Base-by-base conservation (phyloP, 1,284 basidiomycete species). In the Ustilago loliicola region DNA sequence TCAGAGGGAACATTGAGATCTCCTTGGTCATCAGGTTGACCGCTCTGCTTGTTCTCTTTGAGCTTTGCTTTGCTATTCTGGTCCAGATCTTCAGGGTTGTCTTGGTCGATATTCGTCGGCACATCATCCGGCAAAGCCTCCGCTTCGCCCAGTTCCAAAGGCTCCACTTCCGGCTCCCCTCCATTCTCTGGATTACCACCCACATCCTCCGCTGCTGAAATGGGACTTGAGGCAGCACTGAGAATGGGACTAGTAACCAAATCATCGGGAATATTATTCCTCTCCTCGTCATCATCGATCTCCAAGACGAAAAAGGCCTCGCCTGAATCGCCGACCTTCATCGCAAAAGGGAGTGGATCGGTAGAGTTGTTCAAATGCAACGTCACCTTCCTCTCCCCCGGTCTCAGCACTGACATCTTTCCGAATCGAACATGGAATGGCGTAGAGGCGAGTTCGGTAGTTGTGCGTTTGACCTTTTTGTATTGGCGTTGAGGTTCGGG, bases 241-340 rank as follows among this genome's bases (percentile, higher is more conserved):
- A 77, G 55, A 30, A 87, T 80, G 25, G 97, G 97, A 87, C 93
- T 95, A 0, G 97, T 99, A 79, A 96, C 93, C 68, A 99, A 90
- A 83, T 96, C 94, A 53, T 91, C 93, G 1, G 97, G 96, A 36
- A 99, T 92, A 74, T 96, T 93, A 25, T 67, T 61, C 6, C 57
- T 58, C 7, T 72, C 68, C 7, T 77, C 78, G 58, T 93, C 93
- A 19, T 79, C 82, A 52, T 97, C 94, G 1, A 96, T 98, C 87
- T 99, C 96, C 80, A 99, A 94, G 45, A 99, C 93, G 84, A 99
- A 99, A 89, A 99, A 99, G 0, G 96, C 97, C 88, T 99, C 97
- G 21, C 97, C 97, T 1, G 96, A 94, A 72, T 99, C 96, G 50
- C 95, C 95, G 78, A 99, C 96, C 89, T 99, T 99, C 97, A 99